Evolutionary conservation across 2,329 filamentous ascomycete genomes (phyloP), one percentile per base, ranked within the genome.

Genomic region (Fusarium duplospermum): DNA sequence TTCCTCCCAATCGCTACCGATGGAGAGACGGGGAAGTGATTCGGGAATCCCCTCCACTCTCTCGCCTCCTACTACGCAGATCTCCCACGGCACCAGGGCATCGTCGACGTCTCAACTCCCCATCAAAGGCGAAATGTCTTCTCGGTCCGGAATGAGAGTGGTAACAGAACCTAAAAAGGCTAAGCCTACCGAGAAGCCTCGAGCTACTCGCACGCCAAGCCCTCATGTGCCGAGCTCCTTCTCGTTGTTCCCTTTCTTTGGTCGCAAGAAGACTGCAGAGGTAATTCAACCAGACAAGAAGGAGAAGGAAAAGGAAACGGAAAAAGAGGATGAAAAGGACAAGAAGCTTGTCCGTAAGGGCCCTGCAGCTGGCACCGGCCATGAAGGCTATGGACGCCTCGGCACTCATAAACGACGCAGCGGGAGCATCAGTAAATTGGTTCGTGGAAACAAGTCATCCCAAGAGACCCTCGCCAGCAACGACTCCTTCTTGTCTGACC

Each of bases 311-410:
- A 29, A 52, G 24, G 47, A 50, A 3, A 31, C 29, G 77, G 33
- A 72, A 75, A 1, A 76, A 67, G 63, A 68, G 76, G 33, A 81
- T 24, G 69, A 80, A 1, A 88, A 91, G n/a, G 90, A 76, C 1
- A 76, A 70, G 62, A 68, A 76, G 36, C 20, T 58, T 4, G 27
- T 85, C 27, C 89, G 93, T 31, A 96, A 94, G 82, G 95, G 96
- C 0, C 96, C 96, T 24, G 90, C 89, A 18, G 96, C 96, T 45
- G 96, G 96, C n/a, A 98, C 96, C 40, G 96, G 96, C 0, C 95
- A 98, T 78, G 96, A 98, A 84, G 93, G 93, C 1, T 95, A 96
- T 77, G 93, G 93, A 1, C 89, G 89, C 65, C 86, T 94, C 65
- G 90, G 91, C 4, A 84, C 87, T 6, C 77, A 85, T 33, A 89